Conservation (phyloP, 148 eudicot species). For the Chenopodium berlandieri region DNA sequence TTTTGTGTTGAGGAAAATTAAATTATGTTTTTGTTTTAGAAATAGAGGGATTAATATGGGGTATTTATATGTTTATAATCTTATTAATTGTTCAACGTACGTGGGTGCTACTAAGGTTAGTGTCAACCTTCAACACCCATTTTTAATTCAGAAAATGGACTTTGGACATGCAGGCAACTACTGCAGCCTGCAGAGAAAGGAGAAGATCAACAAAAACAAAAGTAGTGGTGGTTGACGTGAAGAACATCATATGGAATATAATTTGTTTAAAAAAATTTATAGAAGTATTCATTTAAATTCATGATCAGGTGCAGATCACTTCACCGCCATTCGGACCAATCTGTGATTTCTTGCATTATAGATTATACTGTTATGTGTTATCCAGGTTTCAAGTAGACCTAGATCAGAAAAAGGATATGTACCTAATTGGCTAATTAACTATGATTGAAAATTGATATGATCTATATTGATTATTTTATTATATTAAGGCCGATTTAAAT, state of each 20-base stretch:
- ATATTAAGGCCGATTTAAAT: background rate
- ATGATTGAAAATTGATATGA: too few relatives aligned
- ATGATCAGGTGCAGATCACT: background rate
- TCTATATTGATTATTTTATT: too few relatives aligned
- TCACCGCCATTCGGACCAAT: background rate
- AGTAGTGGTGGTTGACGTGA: slow-evolving; percentile 17
- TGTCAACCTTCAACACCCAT: slow-evolving; percentile 4
- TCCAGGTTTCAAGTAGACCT: background rate
- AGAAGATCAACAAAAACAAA: background rate
- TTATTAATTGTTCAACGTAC: slow-evolving; percentile 28
- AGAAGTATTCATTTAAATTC: background rate
- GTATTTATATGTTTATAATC: slow-evolving; percentile 31
- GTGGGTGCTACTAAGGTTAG: slow-evolving; percentile 52
- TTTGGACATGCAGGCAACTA: slow-evolving; percentile 26
- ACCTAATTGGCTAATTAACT: background rate
- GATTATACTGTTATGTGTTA: background rate
- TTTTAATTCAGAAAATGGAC: slow-evolving; percentile 9
- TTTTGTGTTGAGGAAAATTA: background rate
- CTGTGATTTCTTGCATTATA: background rate
- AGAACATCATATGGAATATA: background rate
- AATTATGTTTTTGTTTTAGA: slow-evolving; percentile 2
- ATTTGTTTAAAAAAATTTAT: background rate
- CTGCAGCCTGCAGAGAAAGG: slow-evolving; percentile 15
- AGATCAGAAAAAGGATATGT: too few relatives aligned
- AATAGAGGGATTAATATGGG: background rate